These are phyloP conservation scores for Monilinia vaccinii-corymbosi DNA, from an alignment of 2,329 filamentous ascomycete species.

Conservation along the genomic window DNA sequence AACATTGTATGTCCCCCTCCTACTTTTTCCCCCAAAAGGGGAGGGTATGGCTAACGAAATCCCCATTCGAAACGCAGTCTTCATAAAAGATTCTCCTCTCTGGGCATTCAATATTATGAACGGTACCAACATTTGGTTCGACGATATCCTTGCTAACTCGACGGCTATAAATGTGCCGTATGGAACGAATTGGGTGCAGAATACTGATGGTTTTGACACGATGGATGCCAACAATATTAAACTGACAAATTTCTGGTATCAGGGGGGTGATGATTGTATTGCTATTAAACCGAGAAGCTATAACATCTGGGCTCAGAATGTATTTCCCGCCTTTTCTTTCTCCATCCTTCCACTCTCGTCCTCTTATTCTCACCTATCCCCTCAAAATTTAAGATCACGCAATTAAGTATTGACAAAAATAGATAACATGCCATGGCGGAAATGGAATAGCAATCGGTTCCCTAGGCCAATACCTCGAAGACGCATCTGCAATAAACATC, in stretches of 20 bases:
- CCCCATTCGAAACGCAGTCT: conserved; percentile 26
- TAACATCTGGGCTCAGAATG: conserved; percentile 40
- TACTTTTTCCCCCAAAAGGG: background rate
- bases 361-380: background rate
- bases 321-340: conserved; percentile 14
- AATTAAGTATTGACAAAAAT: background rate
- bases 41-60: background rate
- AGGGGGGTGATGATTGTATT: conserved; percentile 48
- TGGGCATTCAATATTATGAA: conserved; percentile 51
- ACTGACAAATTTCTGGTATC: conserved; percentile 42
- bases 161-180: conserved; percentile 41
- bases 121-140: conserved; percentile 42
- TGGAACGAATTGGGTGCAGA: conserved; percentile 46
- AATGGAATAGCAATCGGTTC: conserved; percentile 48
- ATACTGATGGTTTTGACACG: conserved; percentile 48
- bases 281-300: conserved; percentile 48
- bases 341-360: background rate
- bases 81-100: conserved; percentile 40
- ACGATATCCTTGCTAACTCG: conserved; percentile 42
- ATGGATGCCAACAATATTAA: conserved; percentile 44
- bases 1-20: conserved; percentile 31
- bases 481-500: conserved; percentile 42
- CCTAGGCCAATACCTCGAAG: conserved; percentile 46
- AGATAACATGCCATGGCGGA: conserved; percentile 39
- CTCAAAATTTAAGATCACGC: too few species aligned